Conservation (phyloP, 495 filamentous ascomycete species). For the Lasiosphaeris hirsuta region DNA sequence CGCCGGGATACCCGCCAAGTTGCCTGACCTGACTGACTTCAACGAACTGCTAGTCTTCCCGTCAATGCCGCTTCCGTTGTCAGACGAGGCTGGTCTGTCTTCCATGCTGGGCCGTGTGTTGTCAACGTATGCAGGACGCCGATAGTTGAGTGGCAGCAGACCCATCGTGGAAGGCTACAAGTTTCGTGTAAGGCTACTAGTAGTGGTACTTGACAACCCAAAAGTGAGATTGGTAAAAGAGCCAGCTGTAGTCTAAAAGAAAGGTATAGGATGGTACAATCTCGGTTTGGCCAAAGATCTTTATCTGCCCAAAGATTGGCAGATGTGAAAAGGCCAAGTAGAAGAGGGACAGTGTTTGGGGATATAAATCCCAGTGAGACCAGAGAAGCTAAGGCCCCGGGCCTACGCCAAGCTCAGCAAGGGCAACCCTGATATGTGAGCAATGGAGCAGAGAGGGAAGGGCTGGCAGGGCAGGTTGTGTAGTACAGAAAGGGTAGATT, state of each 20-base stretch:
- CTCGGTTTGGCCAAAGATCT: neutral
- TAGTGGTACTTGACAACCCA: no score
- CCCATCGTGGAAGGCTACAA: slow-evolving; percentile 21
- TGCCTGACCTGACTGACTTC: slow-evolving; percentile 19
- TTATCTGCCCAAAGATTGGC: neutral
- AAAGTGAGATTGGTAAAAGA: neutral
- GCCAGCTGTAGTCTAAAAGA: neutral
- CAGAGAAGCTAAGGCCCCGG: no score
- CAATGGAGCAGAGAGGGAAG: no score
- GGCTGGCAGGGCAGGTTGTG: no score
- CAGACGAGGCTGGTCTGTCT: slow-evolving; percentile 25
- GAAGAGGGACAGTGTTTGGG: neutral
- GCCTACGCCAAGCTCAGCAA: no score
- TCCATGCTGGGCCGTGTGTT: slow-evolving; percentile 17
- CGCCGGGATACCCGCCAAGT: slow-evolving; percentile 54
- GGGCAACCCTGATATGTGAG: no score
- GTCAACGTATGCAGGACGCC: slow-evolving; percentile 36
- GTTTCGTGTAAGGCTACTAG: neutral
- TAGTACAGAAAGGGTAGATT: no score
- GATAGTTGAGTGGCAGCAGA: slow-evolving; percentile 34
- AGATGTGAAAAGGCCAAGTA: neutral
- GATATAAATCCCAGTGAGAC: no score
- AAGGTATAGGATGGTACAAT: neutral
- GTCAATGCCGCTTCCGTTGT: slow-evolving; percentile 11
- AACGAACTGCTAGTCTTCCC: slow-evolving; percentile 23